These are phyloP conservation scores for Mortierella sp. DNA, from an alignment of 371 early-diverging fungal species.

Conservation along the genomic window DNA sequence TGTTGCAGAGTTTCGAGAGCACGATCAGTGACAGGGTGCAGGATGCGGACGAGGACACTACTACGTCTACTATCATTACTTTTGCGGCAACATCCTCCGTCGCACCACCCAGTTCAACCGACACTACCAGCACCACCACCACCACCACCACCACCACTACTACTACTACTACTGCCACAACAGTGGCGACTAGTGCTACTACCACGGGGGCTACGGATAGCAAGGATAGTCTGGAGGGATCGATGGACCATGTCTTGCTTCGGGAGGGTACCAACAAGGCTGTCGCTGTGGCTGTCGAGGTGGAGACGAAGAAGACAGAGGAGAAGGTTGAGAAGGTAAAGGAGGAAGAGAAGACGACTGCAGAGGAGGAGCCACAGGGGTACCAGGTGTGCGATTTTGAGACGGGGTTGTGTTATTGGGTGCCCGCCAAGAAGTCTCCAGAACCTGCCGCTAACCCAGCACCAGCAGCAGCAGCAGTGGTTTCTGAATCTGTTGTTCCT, in stretches of 20 bases:
- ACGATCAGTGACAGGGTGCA: constrained; percentile 23
- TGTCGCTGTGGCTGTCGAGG: not conserved
- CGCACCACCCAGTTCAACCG: no score
- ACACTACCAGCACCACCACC: not conserved
- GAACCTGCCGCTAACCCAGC: not conserved
- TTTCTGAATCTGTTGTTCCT: no score
- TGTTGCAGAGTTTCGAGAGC: not conserved
- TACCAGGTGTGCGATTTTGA: constrained; percentile 46
- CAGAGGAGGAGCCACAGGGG: constrained; percentile 22
- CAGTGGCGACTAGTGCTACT: not conserved
- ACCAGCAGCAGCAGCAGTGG: not conserved
- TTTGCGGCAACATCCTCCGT: not conserved
- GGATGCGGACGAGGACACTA: constrained; percentile 34
- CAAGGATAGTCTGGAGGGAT: constrained; percentile 6
- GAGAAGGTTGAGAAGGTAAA: not conserved
- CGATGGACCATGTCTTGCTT: constrained; percentile 2
- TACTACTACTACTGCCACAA: not conserved
- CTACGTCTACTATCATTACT: not conserved
- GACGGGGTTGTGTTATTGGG: constrained; percentile 42
- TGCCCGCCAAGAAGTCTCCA: constrained; percentile 21
- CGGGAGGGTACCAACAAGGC: not conserved
- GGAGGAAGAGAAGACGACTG: not conserved
- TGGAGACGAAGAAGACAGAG: not conserved
- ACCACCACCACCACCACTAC: not conserved
- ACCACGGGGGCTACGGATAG: not conserved